These are phyloP conservation scores for Syzygium malaccense DNA, from an alignment of 441 rosid genomes.

Conservation along the genomic window DNA sequence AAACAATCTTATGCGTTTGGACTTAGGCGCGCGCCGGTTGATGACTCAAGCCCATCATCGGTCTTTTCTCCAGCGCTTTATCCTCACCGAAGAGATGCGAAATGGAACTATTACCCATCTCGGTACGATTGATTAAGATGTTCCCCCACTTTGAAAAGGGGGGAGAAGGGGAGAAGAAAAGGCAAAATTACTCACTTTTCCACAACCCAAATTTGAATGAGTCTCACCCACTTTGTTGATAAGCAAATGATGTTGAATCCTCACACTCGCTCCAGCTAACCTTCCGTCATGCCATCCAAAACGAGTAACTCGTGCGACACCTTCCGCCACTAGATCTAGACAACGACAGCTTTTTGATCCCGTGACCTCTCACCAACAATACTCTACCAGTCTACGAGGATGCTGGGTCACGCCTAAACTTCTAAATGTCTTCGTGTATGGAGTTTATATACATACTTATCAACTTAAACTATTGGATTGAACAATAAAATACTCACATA, in stretches of 20 bases:
- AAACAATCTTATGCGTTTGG: not conserved
- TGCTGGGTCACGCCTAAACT: not conserved
- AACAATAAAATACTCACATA: accelerated
- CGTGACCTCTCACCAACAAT: not conserved
- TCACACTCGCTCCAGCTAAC: not conserved
- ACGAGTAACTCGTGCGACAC: not conserved
- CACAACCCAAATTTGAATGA: not conserved
- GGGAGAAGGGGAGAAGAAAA: not conserved
- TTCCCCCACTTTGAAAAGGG: too few relatives aligned
- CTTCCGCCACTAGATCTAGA: not conserved
- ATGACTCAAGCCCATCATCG: not conserved
- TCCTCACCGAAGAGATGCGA: not conserved
- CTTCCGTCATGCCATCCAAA: not conserved
- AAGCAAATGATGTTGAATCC: not conserved
- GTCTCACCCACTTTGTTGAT: not conserved
- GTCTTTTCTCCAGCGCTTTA: not conserved
- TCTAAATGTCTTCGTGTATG: not conserved
- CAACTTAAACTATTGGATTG: not conserved
- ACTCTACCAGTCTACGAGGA: not conserved
- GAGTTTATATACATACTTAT: not conserved
- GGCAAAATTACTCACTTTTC: not conserved
- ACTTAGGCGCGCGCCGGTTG: not conserved
- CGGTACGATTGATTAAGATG: not conserved
- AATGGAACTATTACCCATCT: not conserved
- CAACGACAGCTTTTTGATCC: not conserved